These are phyloP conservation scores for Aspergillus nidulans DNA, from an alignment of 495 filamentous ascomycete genomes.

Conservation along the genomic window DNA sequence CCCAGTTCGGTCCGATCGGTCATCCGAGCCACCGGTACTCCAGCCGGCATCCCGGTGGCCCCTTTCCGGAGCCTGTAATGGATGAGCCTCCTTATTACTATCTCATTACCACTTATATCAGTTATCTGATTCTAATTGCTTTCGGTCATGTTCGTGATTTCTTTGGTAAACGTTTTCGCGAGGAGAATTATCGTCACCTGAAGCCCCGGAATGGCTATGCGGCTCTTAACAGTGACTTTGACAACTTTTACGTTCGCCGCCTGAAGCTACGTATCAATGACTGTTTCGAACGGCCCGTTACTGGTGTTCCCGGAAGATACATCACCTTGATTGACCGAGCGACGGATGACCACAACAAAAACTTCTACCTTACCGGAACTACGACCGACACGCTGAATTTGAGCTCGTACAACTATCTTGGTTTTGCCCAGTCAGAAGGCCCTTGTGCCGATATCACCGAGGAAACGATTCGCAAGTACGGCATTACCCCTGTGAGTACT, in stretches of 20 bases:
- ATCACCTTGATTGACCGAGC: slow-evolving; percentile 87
- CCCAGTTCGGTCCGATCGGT: slow-evolving; percentile 87
- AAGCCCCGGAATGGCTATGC: slow-evolving; percentile 84
- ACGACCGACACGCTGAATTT: slow-evolving; percentile 95
- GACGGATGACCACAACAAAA: slow-evolving; percentile 82
- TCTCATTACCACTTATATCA: slow-evolving; percentile 93
- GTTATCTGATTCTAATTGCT: slow-evolving; percentile 91
- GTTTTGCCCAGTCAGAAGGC: slow-evolving; percentile 95
- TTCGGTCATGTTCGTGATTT: slow-evolving; percentile 96
- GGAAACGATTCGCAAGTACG: slow-evolving; percentile 76
- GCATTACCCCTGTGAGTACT: slow-evolving; percentile 73
- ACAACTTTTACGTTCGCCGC: slow-evolving; percentile 94
- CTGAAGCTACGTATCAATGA: slow-evolving; percentile 94
- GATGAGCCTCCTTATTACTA: slow-evolving; percentile 98
- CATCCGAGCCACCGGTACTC: slow-evolving; percentile 77
- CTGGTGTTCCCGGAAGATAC: slow-evolving; percentile 88
- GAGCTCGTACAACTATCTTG: slow-evolving; percentile 99
- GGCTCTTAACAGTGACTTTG: slow-evolving; percentile 96
- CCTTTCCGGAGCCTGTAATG: slow-evolving; percentile 76
- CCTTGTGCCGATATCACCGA: slow-evolving; percentile 94
- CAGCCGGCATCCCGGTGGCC: slow-evolving; percentile 73
- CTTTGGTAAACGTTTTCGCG: slow-evolving; percentile 91
- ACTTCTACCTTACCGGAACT: slow-evolving; percentile 82
- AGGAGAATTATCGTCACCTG: slow-evolving; percentile 77
- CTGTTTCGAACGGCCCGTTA: slow-evolving; percentile 87